Percentiles rank a stretch among this genome's conserved stretches.
Evolutionary conservation across 441 rosid genomes (phyloP).

Genomic region (Populus tomentosa): DNA sequence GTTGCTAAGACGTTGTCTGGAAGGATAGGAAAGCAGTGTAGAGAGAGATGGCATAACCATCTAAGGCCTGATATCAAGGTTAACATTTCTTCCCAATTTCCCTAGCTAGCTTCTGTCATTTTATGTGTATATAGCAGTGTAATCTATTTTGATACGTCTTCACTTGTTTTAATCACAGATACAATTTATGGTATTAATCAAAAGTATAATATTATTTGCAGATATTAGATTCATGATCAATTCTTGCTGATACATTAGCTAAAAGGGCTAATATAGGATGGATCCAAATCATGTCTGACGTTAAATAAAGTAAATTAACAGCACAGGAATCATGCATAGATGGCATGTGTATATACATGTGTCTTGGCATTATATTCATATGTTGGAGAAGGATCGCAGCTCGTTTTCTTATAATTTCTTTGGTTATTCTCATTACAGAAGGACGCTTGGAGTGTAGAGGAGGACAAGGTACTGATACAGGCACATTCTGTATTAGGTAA

Average conservation of each 20-base stretch:
- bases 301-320: not conserved
- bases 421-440: slow-evolving; percentile 40
- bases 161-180: no score
- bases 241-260: not conserved
- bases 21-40: slow-evolving; percentile 56
- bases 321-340: slow-evolving; percentile 11
- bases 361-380: slow-evolving; percentile 1
- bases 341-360: not conserved
- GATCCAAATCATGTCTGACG: slow-evolving; percentile 9
- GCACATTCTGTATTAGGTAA: slow-evolving; percentile 81
- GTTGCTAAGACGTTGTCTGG: slow-evolving; percentile 83
- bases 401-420: not conserved
- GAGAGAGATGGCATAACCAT: slow-evolving; percentile 65
- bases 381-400: not conserved
- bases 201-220: not conserved
- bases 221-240: not conserved
- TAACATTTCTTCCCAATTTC: not conserved
- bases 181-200: not conserved
- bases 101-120: not conserved
- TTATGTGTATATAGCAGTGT: not conserved
- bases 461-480: slow-evolving; percentile 67
- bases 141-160: not conserved
- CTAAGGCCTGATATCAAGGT: slow-evolving; percentile 92
- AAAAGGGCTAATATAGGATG: not conserved
- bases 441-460: slow-evolving; percentile 89